These are phyloP conservation scores for Gynandropsis gynandra DNA, from an alignment of 345 rosid species.

Conservation along the genomic window DNA sequence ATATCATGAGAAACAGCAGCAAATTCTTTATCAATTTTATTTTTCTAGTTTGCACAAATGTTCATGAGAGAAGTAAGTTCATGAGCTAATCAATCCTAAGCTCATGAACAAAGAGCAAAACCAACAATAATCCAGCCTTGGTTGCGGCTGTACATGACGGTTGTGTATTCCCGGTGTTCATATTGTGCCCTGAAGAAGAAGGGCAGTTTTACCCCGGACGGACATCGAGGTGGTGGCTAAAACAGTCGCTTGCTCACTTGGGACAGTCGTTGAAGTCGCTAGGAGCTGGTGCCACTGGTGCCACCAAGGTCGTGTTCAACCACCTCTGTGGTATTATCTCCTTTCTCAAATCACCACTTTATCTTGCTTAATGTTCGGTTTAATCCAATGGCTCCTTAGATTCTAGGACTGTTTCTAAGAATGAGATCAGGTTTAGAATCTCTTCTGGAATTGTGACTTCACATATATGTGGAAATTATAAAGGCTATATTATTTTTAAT, in stretches of 20 bases:
- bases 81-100: no score
- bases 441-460: no score
- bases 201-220: slow-evolving; percentile 87
- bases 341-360: neutral
- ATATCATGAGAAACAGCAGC: no score
- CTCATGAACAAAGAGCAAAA: no score
- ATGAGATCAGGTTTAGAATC: no score
- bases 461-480: no score
- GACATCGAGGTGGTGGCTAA: slow-evolving; percentile 96
- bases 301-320: slow-evolving; percentile 73
- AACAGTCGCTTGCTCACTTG: slow-evolving; percentile 67
- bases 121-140: slow-evolving; percentile 98
- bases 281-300: slow-evolving; percentile 63
- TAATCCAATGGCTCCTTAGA: neutral
- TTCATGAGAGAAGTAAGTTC: no score
- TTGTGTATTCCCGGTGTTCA: slow-evolving; percentile 58
- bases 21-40: no score
- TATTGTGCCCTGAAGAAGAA: slow-evolving; percentile 93
- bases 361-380: neutral
- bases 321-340: slow-evolving; percentile 66
- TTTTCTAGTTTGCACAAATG: no score
- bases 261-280: slow-evolving; percentile 58
- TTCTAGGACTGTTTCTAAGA: neutral
- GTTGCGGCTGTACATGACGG: slow-evolving; percentile 81
- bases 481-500: neutral